Percentiles rank a stretch among this genome's conserved stretches.
These are phyloP conservation scores for Fusarium siculi DNA, from an alignment of 2,329 filamentous ascomycete species.

Conservation along the genomic window DNA sequence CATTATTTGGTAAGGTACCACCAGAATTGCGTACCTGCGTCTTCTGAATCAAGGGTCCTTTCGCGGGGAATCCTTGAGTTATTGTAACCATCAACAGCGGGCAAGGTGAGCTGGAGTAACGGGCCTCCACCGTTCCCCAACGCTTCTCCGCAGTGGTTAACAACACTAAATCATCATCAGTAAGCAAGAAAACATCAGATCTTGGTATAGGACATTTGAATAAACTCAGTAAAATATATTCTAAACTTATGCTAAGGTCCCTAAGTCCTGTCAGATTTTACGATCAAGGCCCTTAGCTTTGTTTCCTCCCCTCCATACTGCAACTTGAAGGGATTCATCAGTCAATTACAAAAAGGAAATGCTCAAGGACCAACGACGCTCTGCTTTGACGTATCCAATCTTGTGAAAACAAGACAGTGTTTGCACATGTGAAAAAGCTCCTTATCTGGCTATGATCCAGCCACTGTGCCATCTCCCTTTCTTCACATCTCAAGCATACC, in stretches of 20 bases:
- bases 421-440: not conserved
- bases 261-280: too few relatives aligned
- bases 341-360: not conserved
- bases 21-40: not conserved
- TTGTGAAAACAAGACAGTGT: not conserved
- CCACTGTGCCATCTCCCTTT: not conserved
- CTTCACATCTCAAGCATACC: fast-evolving
- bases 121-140: not conserved
- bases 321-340: not conserved
- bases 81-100: not conserved
- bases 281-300: not conserved
- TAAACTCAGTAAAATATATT: too few relatives aligned
- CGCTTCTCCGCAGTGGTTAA: not conserved
- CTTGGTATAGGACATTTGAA: fast-evolving
- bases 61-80: not conserved
- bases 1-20: not conserved
- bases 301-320: fast-evolving
- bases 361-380: too few relatives aligned
- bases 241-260: not conserved
- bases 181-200: not conserved
- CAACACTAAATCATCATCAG: fast-evolving
- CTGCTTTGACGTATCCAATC: not conserved
- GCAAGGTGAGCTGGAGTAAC: fast-evolving
- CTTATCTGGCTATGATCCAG: not conserved
- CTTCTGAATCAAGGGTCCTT: not conserved